A percentile compares a stretch with the other conserved stretches of the same genome.
Conservation (phyloP, 2,329 filamentous ascomycete species). For the Ophiostoma triangulosporum region DNA sequence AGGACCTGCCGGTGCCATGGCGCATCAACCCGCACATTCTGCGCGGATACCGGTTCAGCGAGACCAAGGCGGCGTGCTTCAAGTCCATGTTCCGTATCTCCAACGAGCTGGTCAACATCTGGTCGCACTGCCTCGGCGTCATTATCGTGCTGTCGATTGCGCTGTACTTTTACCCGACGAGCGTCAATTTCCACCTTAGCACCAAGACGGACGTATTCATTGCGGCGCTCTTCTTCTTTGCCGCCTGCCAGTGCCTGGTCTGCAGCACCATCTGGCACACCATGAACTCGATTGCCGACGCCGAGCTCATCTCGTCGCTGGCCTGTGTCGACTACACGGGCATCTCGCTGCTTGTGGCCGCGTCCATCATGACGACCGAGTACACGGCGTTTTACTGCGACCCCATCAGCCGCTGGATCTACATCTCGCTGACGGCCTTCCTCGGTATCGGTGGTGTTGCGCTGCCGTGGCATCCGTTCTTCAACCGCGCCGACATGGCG, state of each 20-base stretch:
- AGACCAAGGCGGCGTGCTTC: conserved; percentile 81
- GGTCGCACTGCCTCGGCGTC: conserved; percentile 88
- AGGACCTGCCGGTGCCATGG: conserved; percentile 86
- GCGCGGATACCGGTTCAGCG: conserved; percentile 83
- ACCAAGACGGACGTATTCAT: conserved; percentile 83
- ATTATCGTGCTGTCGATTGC: conserved; percentile 76
- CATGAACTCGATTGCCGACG: conserved; percentile 91
- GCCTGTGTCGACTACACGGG: conserved; percentile 98
- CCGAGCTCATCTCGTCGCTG: conserved; percentile 81
- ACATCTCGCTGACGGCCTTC: conserved; percentile 68
- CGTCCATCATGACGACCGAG: conserved; percentile 94
- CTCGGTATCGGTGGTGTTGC: conserved; percentile 81
- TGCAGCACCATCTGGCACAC: conserved; percentile 98
- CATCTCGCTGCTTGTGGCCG: conserved; percentile 86
- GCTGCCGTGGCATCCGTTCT: conserved; percentile 88
- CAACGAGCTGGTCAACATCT: conserved; percentile 96
- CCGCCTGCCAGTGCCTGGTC: conserved; percentile 83
- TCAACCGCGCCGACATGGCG: conserved; percentile 85
- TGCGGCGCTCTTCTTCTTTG: conserved; percentile 89
- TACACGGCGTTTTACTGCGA: conserved; percentile 99
- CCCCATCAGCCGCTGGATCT: conserved; percentile 69
- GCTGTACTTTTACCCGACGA: conserved; percentile 90
- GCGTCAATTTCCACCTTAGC: conserved; percentile 72
- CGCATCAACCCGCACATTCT: conserved; percentile 88
- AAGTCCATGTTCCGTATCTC: conserved; percentile 71